Evolutionary conservation across 495 filamentous ascomycete genomes (phyloP), one percentile per base, ranked within the genome.

Genomic region (Talaromyces proteolyticus): DNA sequence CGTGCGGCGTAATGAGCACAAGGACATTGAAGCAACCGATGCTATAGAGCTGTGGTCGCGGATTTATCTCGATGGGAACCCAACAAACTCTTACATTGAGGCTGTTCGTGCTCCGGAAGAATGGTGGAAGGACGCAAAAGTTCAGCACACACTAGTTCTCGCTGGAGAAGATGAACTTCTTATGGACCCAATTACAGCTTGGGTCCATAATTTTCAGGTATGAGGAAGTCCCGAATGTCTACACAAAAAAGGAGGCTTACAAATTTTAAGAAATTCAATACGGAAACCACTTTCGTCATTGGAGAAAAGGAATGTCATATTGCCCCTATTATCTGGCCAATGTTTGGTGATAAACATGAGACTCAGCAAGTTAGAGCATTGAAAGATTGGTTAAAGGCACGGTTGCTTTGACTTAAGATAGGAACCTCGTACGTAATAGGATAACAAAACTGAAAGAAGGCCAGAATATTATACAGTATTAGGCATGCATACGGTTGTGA

Each of bases 271-370:
- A 44, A 29, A 44, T 44, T 23, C 8, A 44, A 44, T 29, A 26
- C 42, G 42, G 42, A 44, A 26, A 66, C 66, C 18, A 67, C 70
- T 29, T 51, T 72, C 10, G 64, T 67, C 29, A 49, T 74, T 14
- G 68, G 67, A 2, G 41, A 62, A 24, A 57, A 66, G 0, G 70
- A 74, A 52, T 68, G 67, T 14, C 70, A 74, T 59, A 68, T 72
- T 38, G 68, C 70, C 19, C 70, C 70, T 1, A 53, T 74, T 14
- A 72, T 68, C 51, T 66, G 72, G 50, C 44, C 67, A 49, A 57
- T 67, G 48, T 18, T 74, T 24, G 60, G 63, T 3, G 61, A 66
- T 56, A 50, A 46, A 12, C 58, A 56, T 8, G 65, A 72, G 58
- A 74, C 68, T 17, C 55, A 63, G 41, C 70, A 74, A 54, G 70